Conservation (phyloP, 176 grass and related monocot species). For the Avena atlantica region DNA sequence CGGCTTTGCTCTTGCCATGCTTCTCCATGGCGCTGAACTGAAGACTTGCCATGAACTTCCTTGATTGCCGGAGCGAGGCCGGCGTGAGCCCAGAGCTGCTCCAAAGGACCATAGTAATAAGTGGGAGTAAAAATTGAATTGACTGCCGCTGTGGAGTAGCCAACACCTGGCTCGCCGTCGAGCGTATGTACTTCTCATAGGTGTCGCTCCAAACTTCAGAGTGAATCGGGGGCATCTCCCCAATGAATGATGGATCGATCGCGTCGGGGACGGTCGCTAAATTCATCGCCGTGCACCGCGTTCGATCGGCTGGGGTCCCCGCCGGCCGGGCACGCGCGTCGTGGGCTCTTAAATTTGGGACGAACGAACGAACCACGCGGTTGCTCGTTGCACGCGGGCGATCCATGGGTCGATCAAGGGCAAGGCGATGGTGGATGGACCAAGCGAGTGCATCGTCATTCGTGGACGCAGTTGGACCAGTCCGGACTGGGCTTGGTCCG, state of each 20-base stretch:
- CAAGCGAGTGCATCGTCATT: background rate
- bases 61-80: conserved; percentile 6
- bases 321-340: background rate
- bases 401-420: background rate
- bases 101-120: background rate
- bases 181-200: no score
- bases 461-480: background rate
- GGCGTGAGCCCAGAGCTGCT: background rate
- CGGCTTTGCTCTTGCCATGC: background rate
- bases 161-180: background rate
- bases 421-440: background rate
- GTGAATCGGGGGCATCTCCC: no score
- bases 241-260: no score
- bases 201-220: no score
- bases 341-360: conserved; percentile 9
- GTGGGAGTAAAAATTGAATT: background rate
- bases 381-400: background rate
- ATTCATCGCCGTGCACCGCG: background rate
- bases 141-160: background rate
- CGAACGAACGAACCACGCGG: background rate
- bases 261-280: background rate
- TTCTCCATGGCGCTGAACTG: background rate
- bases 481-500: background rate
- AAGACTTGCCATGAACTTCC: background rate
- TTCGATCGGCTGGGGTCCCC: background rate